Percentiles rank a stretch among this genome's conserved stretches.
Evolutionary conservation across 2,329 filamentous ascomycete species (phyloP).

Genomic region (Colletotrichum brevisporum): DNA sequence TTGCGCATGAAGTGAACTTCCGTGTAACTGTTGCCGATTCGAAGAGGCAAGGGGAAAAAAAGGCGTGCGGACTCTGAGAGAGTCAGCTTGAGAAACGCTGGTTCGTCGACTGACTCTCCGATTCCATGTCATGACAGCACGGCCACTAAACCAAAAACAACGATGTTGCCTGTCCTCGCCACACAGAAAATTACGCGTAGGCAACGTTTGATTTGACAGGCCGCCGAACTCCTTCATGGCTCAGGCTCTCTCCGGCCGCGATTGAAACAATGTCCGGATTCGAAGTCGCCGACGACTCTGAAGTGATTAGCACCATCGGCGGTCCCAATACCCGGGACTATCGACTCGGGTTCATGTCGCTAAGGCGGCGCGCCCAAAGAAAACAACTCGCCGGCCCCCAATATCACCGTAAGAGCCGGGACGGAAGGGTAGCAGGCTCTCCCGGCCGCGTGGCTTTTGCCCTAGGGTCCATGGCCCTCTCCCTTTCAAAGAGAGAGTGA

Average conservation of each 20-base stretch:
- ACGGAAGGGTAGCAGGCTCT: conserved; percentile 12
- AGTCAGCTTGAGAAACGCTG: not conserved
- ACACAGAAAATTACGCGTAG: not conserved
- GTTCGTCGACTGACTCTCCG: not conserved
- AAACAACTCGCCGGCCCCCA: conserved; percentile 20
- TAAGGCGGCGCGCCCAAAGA: not conserved
- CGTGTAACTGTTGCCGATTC: not conserved
- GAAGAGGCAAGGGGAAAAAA: not conserved
- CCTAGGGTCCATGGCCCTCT: conserved; percentile 13
- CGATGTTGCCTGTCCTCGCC: conserved; percentile 2
- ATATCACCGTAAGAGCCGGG: conserved; percentile 14
- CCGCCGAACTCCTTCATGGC: not conserved
- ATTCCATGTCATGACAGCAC: conserved; percentile 1
- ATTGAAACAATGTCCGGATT: conserved; percentile 5
- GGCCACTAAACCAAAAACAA: not conserved
- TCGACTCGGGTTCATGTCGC: conserved; percentile 10
- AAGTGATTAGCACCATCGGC: not conserved
- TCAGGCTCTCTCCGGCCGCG: too few species aligned
- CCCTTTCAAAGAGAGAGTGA: not conserved
- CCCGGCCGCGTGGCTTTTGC: conserved; percentile 20
- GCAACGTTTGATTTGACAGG: conserved; percentile 3
- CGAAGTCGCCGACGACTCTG: not conserved
- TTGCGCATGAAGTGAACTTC: conserved; percentile 11
- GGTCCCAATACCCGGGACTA: conserved; percentile 16
- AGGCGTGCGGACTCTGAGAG: not conserved